Evolutionary conservation across 352 stramenopile species (phyloP).

Genomic region (Phytophthora podocarpi): DNA sequence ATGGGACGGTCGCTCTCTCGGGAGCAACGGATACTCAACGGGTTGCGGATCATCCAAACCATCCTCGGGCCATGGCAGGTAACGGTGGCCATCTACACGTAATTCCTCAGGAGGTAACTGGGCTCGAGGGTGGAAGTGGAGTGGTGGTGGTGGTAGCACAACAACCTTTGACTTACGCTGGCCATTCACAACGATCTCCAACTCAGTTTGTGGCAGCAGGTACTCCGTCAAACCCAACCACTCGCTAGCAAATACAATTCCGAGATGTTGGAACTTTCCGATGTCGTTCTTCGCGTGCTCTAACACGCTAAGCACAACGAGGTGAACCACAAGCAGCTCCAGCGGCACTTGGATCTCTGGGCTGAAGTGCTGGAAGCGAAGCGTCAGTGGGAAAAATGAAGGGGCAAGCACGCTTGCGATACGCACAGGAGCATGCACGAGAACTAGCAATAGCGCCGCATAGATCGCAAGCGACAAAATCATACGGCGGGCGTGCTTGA

Average conservation of each 20-base stretch:
- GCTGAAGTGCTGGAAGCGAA: slow-evolving; percentile 93
- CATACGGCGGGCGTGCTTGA: slow-evolving; percentile 95
- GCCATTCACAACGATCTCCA: slow-evolving; percentile 41
- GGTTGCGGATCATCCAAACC: slow-evolving; percentile 69
- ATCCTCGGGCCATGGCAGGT: slow-evolving; percentile 86
- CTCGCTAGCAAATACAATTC: slow-evolving; percentile 59
- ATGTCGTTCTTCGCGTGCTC: slow-evolving; percentile 92
- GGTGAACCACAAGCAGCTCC: slow-evolving; percentile 95
- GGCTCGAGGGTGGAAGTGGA: slow-evolving; percentile 82
- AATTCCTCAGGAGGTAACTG: slow-evolving; percentile 74
- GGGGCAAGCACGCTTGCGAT: slow-evolving; percentile 53
- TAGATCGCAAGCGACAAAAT: slow-evolving; percentile 94
- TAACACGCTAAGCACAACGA: slow-evolving; percentile 94
- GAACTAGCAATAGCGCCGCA: slow-evolving; percentile 77
- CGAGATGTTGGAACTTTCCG: slow-evolving; percentile 73
- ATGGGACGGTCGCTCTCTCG: slow-evolving; percentile 54
- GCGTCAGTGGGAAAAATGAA: slow-evolving; percentile 70
- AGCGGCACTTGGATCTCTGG: slow-evolving; percentile 95
- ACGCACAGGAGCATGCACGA: slow-evolving; percentile 89
- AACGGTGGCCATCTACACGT: slow-evolving; percentile 71
- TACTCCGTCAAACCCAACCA: slow-evolving; percentile 74
- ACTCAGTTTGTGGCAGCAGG: slow-evolving; percentile 62
- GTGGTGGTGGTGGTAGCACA: slow-evolving; percentile 68
- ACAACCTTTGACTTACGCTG: slow-evolving; percentile 38
- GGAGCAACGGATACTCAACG: slow-evolving; percentile 77